Conservation (phyloP, 805 yeast species). For the Grigorovia transvaalensis region DNA sequence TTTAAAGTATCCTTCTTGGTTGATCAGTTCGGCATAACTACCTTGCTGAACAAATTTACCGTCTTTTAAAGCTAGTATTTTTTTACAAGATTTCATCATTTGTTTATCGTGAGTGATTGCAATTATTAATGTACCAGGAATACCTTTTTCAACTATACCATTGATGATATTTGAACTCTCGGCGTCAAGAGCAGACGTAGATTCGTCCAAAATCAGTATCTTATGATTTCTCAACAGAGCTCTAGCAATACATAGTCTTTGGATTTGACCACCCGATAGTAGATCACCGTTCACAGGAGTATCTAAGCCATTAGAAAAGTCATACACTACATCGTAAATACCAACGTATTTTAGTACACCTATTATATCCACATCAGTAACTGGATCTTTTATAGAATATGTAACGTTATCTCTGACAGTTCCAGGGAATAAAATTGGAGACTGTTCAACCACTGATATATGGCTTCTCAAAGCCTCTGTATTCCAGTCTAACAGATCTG, state of each 20-base stretch:
- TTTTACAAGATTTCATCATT: slow-evolving; percentile 50
- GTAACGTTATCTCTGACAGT: slow-evolving; percentile 58
- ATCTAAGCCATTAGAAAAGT: slow-evolving; percentile 48
- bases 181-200: slow-evolving; percentile 79
- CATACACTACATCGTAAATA: slow-evolving; percentile 42
- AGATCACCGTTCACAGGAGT: slow-evolving; percentile 44
- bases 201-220: slow-evolving; percentile 67
- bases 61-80: slow-evolving; percentile 36
- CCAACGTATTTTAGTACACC: slow-evolving; percentile 37
- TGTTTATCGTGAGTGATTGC: slow-evolving; percentile 67
- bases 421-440: slow-evolving; percentile 62
- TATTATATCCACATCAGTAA: slow-evolving; percentile 29
- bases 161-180: slow-evolving; percentile 44
- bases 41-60: slow-evolving; percentile 45
- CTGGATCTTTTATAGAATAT: slow-evolving; percentile 40
- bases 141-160: slow-evolving; percentile 34
- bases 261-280: slow-evolving; percentile 87
- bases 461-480: slow-evolving; percentile 39
- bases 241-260: slow-evolving; percentile 74
- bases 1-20: slow-evolving; percentile 2
- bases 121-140: slow-evolving; percentile 39
- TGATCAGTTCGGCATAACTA: slow-evolving; percentile 19
- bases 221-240: slow-evolving; percentile 63
- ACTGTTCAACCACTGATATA: slow-evolving; percentile 68
- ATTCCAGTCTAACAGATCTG: slow-evolving; percentile 38